phyloP scores from a whole-genome alignment of 1,139 yeast genomes.

The Suhomyces panamericanus region DNA sequence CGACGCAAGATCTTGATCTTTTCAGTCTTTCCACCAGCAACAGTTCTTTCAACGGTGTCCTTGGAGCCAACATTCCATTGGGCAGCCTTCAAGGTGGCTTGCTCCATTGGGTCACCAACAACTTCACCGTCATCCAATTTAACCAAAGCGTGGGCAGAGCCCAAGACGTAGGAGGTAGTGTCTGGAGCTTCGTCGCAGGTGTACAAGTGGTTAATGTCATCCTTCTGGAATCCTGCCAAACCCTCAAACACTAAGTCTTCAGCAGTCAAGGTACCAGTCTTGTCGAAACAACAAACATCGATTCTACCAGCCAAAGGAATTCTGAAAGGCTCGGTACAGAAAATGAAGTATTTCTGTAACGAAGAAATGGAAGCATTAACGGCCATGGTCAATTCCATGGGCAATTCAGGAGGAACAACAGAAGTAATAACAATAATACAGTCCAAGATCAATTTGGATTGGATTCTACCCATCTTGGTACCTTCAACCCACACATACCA shows the following conservation, averaged over 20 bases:
- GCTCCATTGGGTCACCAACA: slow-evolving; percentile 99
- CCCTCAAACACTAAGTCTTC: slow-evolving; percentile 97
- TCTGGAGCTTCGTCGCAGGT: slow-evolving; percentile 61
- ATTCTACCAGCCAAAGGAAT: slow-evolving; percentile 97
- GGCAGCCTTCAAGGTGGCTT: slow-evolving; percentile 87
- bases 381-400: slow-evolving; percentile 99
- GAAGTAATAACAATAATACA: slow-evolving; percentile 95
- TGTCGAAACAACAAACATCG: slow-evolving; percentile 97
- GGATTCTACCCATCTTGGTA: slow-evolving; percentile 90
- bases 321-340: slow-evolving; percentile 98
- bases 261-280: slow-evolving; percentile 97
- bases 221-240: slow-evolving; percentile 72
- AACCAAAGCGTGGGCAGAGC: slow-evolving; percentile 96
- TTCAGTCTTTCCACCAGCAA: slow-evolving; percentile 42
- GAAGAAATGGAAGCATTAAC: slow-evolving; percentile 90
- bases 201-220: slow-evolving; percentile 57
- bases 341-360: slow-evolving; percentile 80
- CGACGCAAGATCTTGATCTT: slow-evolving; percentile 79
- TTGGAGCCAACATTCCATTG: slow-evolving; percentile 81
- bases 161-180: slow-evolving; percentile 72
- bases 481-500: slow-evolving; percentile 99
- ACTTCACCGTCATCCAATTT: slow-evolving; percentile 92
- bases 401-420: slow-evolving; percentile 98
- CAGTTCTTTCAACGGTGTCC: slow-evolving; percentile 57
- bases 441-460: slow-evolving; percentile 88